Base-by-base conservation (phyloP, 2,329 filamentous ascomycete species). In the Trichoderma harzianum region DNA sequence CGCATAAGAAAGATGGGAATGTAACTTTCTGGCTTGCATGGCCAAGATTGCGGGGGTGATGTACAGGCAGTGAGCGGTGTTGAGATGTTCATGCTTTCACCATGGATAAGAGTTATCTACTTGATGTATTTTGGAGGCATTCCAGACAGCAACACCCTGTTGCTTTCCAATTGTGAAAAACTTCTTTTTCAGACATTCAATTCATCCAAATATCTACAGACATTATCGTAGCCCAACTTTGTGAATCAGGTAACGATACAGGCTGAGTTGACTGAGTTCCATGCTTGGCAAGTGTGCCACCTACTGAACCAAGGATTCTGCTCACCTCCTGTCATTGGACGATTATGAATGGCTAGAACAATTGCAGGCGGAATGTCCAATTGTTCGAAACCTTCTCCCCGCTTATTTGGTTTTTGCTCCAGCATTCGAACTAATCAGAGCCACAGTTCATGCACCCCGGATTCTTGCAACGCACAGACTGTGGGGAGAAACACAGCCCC, bases 11-110 rank as follows among this genome's bases (percentile, higher is more conserved):
- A 34, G 28, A 3, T 61, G 60, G 36, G 26, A 32, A 21, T 69
- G 34, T 43, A 51, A 60, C 55, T 69, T 69, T 51, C 55, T 39
- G 28, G 66, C 39, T 60, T 69, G 66, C 66, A 61, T 69, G 43
- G 55, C 66, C 53, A 47, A 69, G 66, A 68, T 10, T 61, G 66
- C 66, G 66, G 66, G 66, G 66, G 66, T 60, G 55, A 34, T n/a
- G 32, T 32, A 12, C 28, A 28, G 28, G 28, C 28, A 5, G 8
- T 24, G 36, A 47, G 11, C 7, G 28, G 18, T 26, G 28, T 61
- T 30, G 34, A 51, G 36, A 51, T 8, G 36, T 21, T 51, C 18
- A 21, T 12, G 12, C 1, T 26, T 32, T 34, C 32, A 32, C 16
- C 34, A 28, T 18, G n/a, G 12, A 18, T 0, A 47, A 24, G 18